Conservation (phyloP, 306 rosid genomes). For the Medicago ruthenica region DNA sequence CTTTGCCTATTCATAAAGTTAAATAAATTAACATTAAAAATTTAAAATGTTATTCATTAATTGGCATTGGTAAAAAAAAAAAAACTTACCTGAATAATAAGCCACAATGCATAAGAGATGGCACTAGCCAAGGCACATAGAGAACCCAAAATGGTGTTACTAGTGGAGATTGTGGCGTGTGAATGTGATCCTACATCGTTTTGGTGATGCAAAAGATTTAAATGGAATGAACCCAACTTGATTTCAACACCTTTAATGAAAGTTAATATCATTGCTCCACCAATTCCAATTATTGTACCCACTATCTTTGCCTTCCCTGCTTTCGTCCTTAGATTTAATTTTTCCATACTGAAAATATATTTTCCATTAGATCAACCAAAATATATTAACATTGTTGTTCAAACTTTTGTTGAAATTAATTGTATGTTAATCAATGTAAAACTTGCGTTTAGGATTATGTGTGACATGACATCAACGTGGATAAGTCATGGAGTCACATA, state of each 20-base stretch:
- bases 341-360: conserved; percentile 46
- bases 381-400: too few relatives aligned
- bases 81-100: conserved; percentile 59
- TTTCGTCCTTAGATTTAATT: conserved; percentile 37
- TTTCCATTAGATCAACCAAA: neutral
- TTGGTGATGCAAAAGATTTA: conserved; percentile 36
- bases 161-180: neutral
- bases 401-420: too few relatives aligned
- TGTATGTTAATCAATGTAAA: too few relatives aligned
- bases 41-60: neutral
- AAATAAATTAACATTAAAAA: neutral
- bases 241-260: conserved; percentile 58
- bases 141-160: conserved; percentile 20
- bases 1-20: conserved; percentile 41
- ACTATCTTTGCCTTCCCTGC: conserved; percentile 58
- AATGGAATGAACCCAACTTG: conserved; percentile 33
- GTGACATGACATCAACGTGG: too few relatives aligned
- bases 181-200: neutral
- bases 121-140: conserved; percentile 35
- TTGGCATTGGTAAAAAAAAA: too few relatives aligned
- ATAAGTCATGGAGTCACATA: too few relatives aligned
- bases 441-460: too few relatives aligned
- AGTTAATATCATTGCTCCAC: conserved; percentile 64
- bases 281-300: conserved; percentile 51
- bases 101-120: conserved; percentile 52